Conservation (phyloP, 2,329 filamentous ascomycete species). For the Endoconidiophora polonica region DNA sequence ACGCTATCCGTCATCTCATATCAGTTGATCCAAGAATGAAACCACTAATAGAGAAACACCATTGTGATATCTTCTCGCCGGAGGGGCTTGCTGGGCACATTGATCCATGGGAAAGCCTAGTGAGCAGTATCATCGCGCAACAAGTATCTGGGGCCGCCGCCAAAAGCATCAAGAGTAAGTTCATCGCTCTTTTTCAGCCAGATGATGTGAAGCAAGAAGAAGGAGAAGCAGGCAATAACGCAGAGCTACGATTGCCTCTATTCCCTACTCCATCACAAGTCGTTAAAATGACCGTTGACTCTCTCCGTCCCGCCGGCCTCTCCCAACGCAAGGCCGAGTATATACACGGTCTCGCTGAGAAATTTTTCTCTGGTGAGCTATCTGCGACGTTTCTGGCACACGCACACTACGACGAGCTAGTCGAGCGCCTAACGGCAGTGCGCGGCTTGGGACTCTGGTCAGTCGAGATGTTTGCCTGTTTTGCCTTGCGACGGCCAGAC, state of each 20-base stretch:
- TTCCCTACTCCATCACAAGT: conserved; percentile 72
- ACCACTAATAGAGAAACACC: conserved; percentile 54
- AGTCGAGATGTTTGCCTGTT: conserved; percentile 96
- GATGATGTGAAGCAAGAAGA: conserved; percentile 17
- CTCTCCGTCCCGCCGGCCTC: conserved; percentile 68
- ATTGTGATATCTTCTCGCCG: conserved; percentile 64
- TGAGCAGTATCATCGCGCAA: conserved; percentile 83
- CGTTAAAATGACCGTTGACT: conserved; percentile 41
- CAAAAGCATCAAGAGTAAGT: conserved; percentile 72
- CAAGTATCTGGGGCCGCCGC: conserved; percentile 91
- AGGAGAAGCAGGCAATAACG: conserved; percentile 12
- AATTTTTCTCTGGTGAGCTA: conserved; percentile 61
- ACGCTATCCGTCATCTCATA: conserved; percentile 61
- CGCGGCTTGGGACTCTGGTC: conserved; percentile 79
- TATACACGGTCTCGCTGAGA: conserved; percentile 66
- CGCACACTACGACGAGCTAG: conserved; percentile 70
- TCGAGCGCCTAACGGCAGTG: conserved; percentile 69
- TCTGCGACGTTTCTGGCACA: conserved; percentile 54
- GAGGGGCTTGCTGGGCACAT: conserved; percentile 69
- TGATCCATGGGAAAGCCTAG: conserved; percentile 73
- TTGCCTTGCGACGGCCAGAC: conserved; percentile 85
- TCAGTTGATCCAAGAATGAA: conserved; percentile 55
- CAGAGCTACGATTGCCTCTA: background rate
- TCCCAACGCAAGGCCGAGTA: conserved; percentile 95
- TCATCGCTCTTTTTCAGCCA: conserved; percentile 51